Evolutionary conservation across 1,139 yeast species (phyloP).

Genomic region (Scheffersomyces parashehatae): DNA sequence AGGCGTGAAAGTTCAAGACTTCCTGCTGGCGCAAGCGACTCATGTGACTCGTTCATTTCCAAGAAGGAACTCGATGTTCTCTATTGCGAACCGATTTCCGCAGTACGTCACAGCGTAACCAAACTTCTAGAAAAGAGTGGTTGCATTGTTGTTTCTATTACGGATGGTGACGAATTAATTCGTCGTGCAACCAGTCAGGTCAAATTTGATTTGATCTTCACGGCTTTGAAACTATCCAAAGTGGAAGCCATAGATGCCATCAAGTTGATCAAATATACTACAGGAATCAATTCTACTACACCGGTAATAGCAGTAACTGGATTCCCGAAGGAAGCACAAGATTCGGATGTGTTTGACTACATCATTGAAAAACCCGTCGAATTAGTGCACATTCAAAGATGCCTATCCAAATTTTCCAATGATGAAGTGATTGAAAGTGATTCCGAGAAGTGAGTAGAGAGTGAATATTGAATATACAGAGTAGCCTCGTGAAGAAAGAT

Average conservation of each 20-base stretch:
- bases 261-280: constrained; percentile 73
- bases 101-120: constrained; percentile 68
- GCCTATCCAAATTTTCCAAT: constrained; percentile 21
- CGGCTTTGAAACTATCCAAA: constrained; percentile 70
- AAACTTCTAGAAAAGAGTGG: constrained; percentile 69
- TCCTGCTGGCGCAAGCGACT: constrained; percentile 16
- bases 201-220: constrained; percentile 78
- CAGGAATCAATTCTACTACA: constrained; percentile 71
- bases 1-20: constrained; percentile 54
- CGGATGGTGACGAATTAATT: constrained; percentile 80
- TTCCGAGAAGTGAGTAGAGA: neutral
- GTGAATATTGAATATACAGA: neutral
- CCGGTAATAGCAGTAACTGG: constrained; percentile 80
- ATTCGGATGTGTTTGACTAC: constrained; percentile 62
- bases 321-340: constrained; percentile 64
- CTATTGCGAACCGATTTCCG: constrained; percentile 86
- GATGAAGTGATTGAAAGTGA: constrained; percentile 30
- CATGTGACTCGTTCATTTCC: constrained; percentile 7
- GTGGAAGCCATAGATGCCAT: constrained; percentile 75
- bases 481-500: no score
- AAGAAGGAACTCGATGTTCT: constrained; percentile 59
- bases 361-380: constrained; percentile 78
- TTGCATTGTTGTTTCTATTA: constrained; percentile 77
- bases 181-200: constrained; percentile 82
- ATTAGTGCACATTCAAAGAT: constrained; percentile 21